Evolutionary conservation across 2,329 filamentous ascomycete species (phyloP), one percentile per base, ranked within the genome.

Genomic region (Aspergillus aculeatus): DNA sequence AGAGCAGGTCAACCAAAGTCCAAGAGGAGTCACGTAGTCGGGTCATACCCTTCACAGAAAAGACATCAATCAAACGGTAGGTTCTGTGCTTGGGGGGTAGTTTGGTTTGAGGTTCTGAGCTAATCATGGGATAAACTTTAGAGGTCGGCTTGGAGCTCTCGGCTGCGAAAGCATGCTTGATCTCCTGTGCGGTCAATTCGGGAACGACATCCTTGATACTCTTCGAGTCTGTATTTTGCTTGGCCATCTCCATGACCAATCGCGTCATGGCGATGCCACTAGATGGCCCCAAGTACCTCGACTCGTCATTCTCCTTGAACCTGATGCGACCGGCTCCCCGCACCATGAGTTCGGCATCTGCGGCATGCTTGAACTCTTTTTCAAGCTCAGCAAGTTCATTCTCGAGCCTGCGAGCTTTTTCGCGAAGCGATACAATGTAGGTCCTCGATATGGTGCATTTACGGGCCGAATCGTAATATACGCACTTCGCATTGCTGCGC

Each of bases 181-280:
- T 82, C 72, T 86, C 79, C 81, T 86, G 78, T 78, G 87, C 71
- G 75, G 86, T 75, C 78, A 86, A 72, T 84, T 93, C 89, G 3
- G 93, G 91, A 32, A 97, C 91, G 53, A 98, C 87, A 67, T 97
- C 92, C 59, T 92, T 92, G 73, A 98, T 97, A 65, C 89, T 92
- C 75, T 92, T 91, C 5, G 92, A 89, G 69, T 95, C 90, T 26
- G 92, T 96, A 70, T 94, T 96, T 64, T 92, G 89, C 78, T 96
- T 98, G 56, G 94, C 94, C 76, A 96, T 87, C 74, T 97, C 93
- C 90, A 99, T 97, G 11, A 99, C 88, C 66, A 98, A 83, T 31
- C 94, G 87, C 12, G 93, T 96, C 81, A 98, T 96, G 71, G 92
- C 91, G 69, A 97, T 96, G 61, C 94, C 95, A 74, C 94, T 98